A percentile compares a stretch with the other conserved stretches of the same genome.
phyloP scores from a whole-genome alignment of 148 eudicot species.

The Camellia japonica region DNA sequence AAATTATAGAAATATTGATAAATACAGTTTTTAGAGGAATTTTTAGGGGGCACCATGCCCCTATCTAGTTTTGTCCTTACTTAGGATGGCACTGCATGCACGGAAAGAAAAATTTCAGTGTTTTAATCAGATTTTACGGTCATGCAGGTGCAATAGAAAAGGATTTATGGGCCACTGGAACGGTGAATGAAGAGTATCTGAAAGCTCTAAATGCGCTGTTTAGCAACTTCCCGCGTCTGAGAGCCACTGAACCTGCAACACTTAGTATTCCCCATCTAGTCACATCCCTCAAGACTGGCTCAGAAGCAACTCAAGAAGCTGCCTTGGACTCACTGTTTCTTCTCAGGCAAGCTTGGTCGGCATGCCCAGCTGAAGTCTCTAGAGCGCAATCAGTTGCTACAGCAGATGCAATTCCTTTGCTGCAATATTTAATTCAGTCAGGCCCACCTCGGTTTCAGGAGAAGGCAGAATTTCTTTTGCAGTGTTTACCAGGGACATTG shows the following conservation, averaged over 20 bases:
- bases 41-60: too few relatives aligned
- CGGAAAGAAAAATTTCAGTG: background rate
- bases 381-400: slow-evolving; percentile 95
- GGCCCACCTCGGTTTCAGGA: slow-evolving; percentile 98
- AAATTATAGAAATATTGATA: too few relatives aligned
- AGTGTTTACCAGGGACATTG: slow-evolving; percentile 89
- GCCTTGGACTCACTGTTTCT: slow-evolving; percentile 85
- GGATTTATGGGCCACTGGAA: slow-evolving; percentile 90
- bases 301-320: slow-evolving; percentile 96
- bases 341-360: slow-evolving; percentile 96
- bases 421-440: slow-evolving; percentile 86
- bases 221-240: slow-evolving; percentile 87
- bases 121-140: slow-evolving; percentile 17
- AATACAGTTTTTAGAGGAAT: too few relatives aligned
- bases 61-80: too few relatives aligned
- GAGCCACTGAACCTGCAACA: slow-evolving; percentile 97
- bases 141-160: slow-evolving; percentile 84
- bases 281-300: slow-evolving; percentile 81
- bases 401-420: slow-evolving; percentile 88
- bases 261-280: slow-evolving; percentile 94
- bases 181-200: slow-evolving; percentile 83
- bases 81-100: background rate
- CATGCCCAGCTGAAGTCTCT: slow-evolving; percentile 95
- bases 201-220: slow-evolving; percentile 85
- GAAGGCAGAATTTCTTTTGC: slow-evolving; percentile 83